Evolutionary conservation across 495 filamentous ascomycete species (phyloP), one percentile per base, ranked within the genome.

Genomic region (Tuber microsphaerosporum): DNA sequence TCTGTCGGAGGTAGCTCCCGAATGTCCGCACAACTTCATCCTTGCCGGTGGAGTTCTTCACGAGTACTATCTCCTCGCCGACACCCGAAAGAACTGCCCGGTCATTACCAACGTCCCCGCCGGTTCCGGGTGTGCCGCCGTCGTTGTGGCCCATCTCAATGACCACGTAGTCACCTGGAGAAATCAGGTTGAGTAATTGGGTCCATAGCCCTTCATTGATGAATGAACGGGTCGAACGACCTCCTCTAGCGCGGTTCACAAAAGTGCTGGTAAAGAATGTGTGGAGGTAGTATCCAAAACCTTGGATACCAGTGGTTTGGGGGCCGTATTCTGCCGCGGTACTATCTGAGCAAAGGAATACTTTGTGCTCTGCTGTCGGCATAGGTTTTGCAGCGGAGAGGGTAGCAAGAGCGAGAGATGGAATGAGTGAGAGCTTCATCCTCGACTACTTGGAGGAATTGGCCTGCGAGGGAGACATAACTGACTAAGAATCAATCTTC

Each of bases 61-160:
- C 77, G 0, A 73, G 22, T 34, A 80, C 41, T 7, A 73, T 81
- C 48, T 79, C 74, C n/a, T 81, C 65, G 0, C 77, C 77, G 1
- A 79, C 48, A 0, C 79, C 79, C 0, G 79, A 75, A 14, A 81
- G 2, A 20, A 73, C 70, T 19, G 77, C 77, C 17, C 77, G 71
- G 65, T 81, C 77, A 10, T 78, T 75, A 12, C 74, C 74, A 10
- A 79, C 74, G 65, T 79, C 77, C 12, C 22, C 69, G 16, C 77
- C 77, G n/a, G 77, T 73, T 0, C 77, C 73, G 3, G 77, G 79
- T 3, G 77, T 79, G 8, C 77, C 77, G 34, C 77, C 77, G 72
- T 81, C 77, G 73, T 81, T 81, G 73, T 81, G 75, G 17, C 72
- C 77, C 77, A 79, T 79, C 73, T 81, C 72, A 70, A 81, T 79